Evolutionary conservation across 805 yeast genomes (phyloP).

Genomic region (Myxozyma melibiosi): DNA sequence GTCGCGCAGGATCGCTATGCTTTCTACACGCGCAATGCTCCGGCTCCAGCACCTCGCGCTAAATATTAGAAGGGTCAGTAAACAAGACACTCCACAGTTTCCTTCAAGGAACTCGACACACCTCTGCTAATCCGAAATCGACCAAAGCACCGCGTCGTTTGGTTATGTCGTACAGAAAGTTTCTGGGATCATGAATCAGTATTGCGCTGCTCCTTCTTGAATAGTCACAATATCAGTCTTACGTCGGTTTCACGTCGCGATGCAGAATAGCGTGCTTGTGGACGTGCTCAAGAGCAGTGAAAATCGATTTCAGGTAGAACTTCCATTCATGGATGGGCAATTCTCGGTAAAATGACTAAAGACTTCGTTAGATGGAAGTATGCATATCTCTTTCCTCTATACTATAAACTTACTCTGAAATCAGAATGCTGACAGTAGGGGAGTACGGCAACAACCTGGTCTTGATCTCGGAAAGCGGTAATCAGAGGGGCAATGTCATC

Average conservation of each 20-base stretch:
- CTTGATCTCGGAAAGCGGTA: constrained; percentile 83
- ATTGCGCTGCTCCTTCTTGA: constrained; percentile 35
- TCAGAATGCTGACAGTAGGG: constrained; percentile 92
- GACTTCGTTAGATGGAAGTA: not conserved
- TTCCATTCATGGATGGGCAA: constrained; percentile 78
- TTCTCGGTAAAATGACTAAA: constrained; percentile 69
- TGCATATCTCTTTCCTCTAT: not conserved
- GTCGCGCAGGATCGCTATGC: constrained; percentile 35
- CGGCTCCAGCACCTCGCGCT: constrained; percentile 27
- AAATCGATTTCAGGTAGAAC: constrained; percentile 74
- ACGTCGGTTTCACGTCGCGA: constrained; percentile 86
- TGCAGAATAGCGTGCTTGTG: constrained; percentile 81
- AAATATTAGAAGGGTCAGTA: not conserved
- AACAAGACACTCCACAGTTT: not conserved
- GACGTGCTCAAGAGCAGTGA: constrained; percentile 73
- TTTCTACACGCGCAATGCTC: constrained; percentile 32
- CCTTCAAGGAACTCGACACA: constrained; percentile 15
- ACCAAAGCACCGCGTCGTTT: constrained; percentile 77
- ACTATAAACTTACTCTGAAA: constrained; percentile 52
- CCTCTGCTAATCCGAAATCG: constrained; percentile 90
- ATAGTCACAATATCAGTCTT: constrained; percentile 25
- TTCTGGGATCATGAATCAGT: constrained; percentile 50
- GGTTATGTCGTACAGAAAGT: constrained; percentile 68
- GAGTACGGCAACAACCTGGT: constrained; percentile 88
- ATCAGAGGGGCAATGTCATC: constrained; percentile 82